Evolutionary conservation across 2,329 filamentous ascomycete species (phyloP).

Genomic region (Nemania sp.): DNA sequence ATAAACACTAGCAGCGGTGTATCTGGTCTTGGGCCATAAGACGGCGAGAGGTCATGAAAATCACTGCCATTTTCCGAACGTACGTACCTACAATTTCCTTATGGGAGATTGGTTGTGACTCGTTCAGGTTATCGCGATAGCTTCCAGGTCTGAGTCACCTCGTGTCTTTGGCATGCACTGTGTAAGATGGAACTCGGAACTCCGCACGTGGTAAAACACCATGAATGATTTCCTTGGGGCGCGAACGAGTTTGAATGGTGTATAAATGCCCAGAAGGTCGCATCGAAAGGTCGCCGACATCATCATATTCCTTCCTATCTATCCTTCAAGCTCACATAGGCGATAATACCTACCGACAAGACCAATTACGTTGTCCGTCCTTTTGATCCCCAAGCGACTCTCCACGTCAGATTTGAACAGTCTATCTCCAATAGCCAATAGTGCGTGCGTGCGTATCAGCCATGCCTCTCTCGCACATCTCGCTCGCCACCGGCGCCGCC

Average conservation of each 20-base stretch:
- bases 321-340: neutral
- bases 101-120: neutral
- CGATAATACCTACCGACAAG: neutral
- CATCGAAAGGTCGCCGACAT: neutral
- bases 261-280: slow-evolving; percentile 11
- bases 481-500: slow-evolving; percentile 36
- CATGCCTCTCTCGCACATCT: slow-evolving; percentile 40
- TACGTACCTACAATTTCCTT: neutral
- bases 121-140: neutral
- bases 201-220: slow-evolving; percentile 13
- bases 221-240: neutral
- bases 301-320: neutral
- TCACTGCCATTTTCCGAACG: neutral
- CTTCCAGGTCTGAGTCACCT: slow-evolving; percentile 18
- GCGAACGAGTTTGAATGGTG: neutral
- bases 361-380: neutral
- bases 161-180: neutral
- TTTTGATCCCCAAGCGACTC: neutral
- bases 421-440: neutral
- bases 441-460: neutral
- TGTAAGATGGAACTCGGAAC: slow-evolving; percentile 32
- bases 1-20: neutral
- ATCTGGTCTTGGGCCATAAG: neutral
- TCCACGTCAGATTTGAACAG: neutral
- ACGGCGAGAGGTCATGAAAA: neutral